phyloP scores from a whole-genome alignment of 345 rosid genomes.

The Clarkia xantiana region DNA sequence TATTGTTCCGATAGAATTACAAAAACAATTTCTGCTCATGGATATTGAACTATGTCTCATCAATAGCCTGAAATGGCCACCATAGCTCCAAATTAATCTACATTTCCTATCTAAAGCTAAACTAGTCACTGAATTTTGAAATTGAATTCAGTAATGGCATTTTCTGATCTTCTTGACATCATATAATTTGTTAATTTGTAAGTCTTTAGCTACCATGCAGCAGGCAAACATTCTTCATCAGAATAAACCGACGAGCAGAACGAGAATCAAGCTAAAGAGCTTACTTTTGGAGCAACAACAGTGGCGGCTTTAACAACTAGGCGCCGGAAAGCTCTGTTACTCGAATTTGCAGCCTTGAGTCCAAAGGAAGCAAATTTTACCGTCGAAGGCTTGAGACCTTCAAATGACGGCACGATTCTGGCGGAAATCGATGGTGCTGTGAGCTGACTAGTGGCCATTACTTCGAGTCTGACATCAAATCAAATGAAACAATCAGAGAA shows the following conservation, averaged over 20 bases:
- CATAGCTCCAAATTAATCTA: too few species aligned
- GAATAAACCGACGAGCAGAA: neutral
- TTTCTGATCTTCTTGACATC: too few species aligned
- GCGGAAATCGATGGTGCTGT: constrained; percentile 45
- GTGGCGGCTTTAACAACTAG: constrained; percentile 76
- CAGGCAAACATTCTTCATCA: neutral
- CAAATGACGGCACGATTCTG: constrained; percentile 39
- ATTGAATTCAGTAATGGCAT: too few species aligned
- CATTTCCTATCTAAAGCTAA: too few species aligned
- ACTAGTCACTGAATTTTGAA: too few species aligned
- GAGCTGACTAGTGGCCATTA: constrained; percentile 59
- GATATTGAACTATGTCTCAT: too few species aligned
- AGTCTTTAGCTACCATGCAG: neutral
- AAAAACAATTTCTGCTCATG: too few species aligned
- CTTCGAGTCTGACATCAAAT: constrained; percentile 2
- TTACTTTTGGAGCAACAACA: constrained; percentile 82
- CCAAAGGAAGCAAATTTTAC: constrained; percentile 35
- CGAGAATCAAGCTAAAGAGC: neutral
- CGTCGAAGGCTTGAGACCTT: constrained; percentile 43
- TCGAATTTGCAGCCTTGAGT: constrained; percentile 17
- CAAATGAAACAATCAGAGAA: neutral
- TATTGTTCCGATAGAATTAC: too few species aligned
- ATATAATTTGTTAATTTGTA: too few species aligned
- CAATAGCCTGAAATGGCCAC: too few species aligned
- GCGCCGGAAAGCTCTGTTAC: constrained; percentile 26